These are phyloP conservation scores for Amaranthus palmeri DNA, from an alignment of 148 eudicot species.

Conservation along the genomic window DNA sequence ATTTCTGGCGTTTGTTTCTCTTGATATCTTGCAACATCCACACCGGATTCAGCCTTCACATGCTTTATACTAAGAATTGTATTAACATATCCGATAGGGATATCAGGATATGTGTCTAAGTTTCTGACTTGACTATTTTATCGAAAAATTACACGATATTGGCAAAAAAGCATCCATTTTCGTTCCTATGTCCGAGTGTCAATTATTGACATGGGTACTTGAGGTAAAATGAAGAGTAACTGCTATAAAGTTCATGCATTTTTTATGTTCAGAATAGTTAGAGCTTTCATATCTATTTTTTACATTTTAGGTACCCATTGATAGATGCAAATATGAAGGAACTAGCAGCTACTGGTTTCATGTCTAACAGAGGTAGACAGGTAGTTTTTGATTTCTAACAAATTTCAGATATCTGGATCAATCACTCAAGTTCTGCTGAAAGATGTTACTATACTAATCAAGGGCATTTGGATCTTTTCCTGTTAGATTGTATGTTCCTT, in stretches of 20 bases:
- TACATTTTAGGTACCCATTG: constrained; percentile 64
- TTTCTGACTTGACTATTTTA: no score
- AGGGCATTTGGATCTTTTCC: neutral
- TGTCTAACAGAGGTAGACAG: constrained; percentile 97
- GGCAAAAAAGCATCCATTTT: no score
- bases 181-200: no score
- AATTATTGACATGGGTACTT: neutral
- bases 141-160: no score
- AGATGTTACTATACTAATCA: neutral
- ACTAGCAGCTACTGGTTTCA: constrained; percentile 78
- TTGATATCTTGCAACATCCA: neutral
- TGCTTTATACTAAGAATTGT: no score
- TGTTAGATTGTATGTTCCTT: constrained; percentile 91
- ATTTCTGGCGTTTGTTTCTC: neutral
- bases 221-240: neutral
- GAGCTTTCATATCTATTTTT: constrained; percentile 1
- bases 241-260: no score
- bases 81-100: no score
- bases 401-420: neutral
- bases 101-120: no score
- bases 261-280: neutral
- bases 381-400: constrained; percentile 27
- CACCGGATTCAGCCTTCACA: neutral
- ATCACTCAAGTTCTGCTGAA: neutral
- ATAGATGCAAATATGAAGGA: constrained; percentile 95